A percentile compares a stretch with the other conserved stretches of the same genome.
These are phyloP conservation scores for Talaromyces trachyspermus DNA, from an alignment of 495 filamentous ascomycete species.

Conservation along the genomic window DNA sequence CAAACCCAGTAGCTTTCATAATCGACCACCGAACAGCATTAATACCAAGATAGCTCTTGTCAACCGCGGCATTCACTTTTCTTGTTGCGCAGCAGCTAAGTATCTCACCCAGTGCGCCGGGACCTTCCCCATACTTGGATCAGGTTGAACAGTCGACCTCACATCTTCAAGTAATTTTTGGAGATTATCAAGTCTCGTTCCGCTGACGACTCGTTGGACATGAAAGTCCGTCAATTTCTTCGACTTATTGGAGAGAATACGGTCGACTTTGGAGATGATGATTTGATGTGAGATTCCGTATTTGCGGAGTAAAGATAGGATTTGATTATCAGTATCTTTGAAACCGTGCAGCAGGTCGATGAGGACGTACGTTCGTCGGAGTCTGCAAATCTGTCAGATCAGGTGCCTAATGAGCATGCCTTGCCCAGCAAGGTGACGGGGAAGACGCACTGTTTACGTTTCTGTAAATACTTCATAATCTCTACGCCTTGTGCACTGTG, in stretches of 20 bases:
- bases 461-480: conserved; percentile 74
- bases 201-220: conserved; percentile 22
- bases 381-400: conserved; percentile 22
- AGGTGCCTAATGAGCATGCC: background rate
- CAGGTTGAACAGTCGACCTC: conserved; percentile 24
- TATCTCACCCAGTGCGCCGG: conserved; percentile 44
- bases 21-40: conserved; percentile 44
- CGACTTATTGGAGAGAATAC: conserved; percentile 24
- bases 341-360: conserved; percentile 77
- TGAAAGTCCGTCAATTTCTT: conserved; percentile 23
- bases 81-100: conserved; percentile 38
- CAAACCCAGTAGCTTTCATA: conserved; percentile 42
- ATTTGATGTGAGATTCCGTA: conserved; percentile 65
- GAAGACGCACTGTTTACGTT: conserved; percentile 53
- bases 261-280: conserved; percentile 78
- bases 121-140: conserved; percentile 24
- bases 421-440: background rate
- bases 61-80: conserved; percentile 11
- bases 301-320: conserved; percentile 57
- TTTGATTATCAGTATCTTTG: conserved; percentile 60
- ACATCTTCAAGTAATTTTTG: conserved; percentile 21
- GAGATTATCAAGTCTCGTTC: conserved; percentile 21
- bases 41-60: conserved; percentile 35
- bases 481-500: conserved; percentile 73
- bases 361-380: conserved; percentile 75